Evolutionary conservation across 345 rosid species (phyloP).

Genomic region (Corchorus capsularis): DNA sequence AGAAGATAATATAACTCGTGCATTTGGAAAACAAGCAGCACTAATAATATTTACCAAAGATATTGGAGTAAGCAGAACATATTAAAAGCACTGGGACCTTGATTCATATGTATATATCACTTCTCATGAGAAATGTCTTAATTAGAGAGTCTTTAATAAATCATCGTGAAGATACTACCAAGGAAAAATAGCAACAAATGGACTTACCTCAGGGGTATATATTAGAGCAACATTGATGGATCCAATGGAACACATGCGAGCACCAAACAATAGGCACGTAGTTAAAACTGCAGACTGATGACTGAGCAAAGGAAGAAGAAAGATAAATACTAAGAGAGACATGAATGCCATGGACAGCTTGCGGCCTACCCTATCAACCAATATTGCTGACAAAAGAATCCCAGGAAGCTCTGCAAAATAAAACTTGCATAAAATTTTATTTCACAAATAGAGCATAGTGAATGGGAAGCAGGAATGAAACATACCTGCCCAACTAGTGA

Average conservation of each 20-base stretch:
- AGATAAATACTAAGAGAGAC: constrained; percentile 44
- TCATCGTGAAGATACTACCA: not conserved
- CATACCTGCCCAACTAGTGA: constrained; percentile 58
- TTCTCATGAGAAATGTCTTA: not conserved
- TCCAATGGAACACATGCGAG: constrained; percentile 57
- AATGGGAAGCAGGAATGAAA: not conserved
- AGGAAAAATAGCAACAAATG: not conserved
- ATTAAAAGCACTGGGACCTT: too few relatives aligned
- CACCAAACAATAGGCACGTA: constrained; percentile 49
- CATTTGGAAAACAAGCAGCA: not conserved
- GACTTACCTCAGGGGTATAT: constrained; percentile 62
- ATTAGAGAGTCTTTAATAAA: not conserved
- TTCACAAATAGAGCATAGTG: not conserved
- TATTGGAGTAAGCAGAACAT: not conserved
- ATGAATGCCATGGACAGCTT: constrained; percentile 51
- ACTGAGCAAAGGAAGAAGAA: constrained; percentile 51
- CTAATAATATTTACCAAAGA: not conserved
- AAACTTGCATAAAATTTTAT: not conserved
- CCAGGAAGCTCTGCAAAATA: constrained; percentile 60
- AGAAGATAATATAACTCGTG: not conserved
- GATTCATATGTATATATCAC: not conserved
- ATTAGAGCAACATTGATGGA: constrained; percentile 43
- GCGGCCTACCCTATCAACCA: constrained; percentile 63
- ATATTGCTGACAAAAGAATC: constrained; percentile 52
- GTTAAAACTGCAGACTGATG: constrained; percentile 44